A percentile compares a stretch with the other conserved stretches of the same genome.
phyloP scores from a whole-genome alignment of 1,139 yeast species.

The Geotrichum bryndzae region DNA sequence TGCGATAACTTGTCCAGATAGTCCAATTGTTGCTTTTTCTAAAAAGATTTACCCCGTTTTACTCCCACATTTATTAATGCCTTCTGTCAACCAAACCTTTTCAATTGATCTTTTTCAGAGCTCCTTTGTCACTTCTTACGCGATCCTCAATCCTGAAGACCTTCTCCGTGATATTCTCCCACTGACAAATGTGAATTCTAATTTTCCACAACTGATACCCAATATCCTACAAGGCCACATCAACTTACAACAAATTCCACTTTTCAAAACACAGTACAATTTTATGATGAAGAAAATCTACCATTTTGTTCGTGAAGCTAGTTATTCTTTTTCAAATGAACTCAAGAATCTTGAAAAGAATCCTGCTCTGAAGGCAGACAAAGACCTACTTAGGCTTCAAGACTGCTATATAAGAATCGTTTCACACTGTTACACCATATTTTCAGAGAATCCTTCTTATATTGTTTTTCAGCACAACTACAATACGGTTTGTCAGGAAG shows the following conservation, averaged over 20 bases:
- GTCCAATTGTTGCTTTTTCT: constrained; percentile 15
- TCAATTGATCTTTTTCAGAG: constrained; percentile 14
- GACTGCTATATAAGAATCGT: constrained; percentile 5
- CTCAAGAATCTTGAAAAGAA: constrained; percentile 14
- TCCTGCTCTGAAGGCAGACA: constrained; percentile 13
- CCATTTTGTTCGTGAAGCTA: constrained; percentile 10
- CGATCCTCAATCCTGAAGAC: constrained; percentile 14
- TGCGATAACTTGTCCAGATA: not conserved
- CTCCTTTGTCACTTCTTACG: constrained; percentile 16
- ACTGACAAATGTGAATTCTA: constrained; percentile 1
- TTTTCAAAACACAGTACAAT: constrained; percentile 7
- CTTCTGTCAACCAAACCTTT: constrained; percentile 1
- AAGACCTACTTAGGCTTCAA: constrained; percentile 14
- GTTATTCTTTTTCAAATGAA: constrained; percentile 17
- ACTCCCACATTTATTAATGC: constrained; percentile 14
- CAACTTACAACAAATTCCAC: constrained; percentile 14
- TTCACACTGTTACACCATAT: constrained; percentile 20
- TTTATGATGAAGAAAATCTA: constrained; percentile 7
- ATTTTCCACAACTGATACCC: constrained; percentile 9
- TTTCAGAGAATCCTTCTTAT: constrained; percentile 24
- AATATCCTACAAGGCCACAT: constrained; percentile 18
- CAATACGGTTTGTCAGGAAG: constrained; percentile 13
- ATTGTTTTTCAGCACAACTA: constrained; percentile 22
- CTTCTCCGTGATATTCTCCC: constrained; percentile 15
- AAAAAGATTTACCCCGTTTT: constrained; percentile 14